Base-by-base conservation (phyloP, 2,329 filamentous ascomycete species). In the Trichoderma sp. region DNA sequence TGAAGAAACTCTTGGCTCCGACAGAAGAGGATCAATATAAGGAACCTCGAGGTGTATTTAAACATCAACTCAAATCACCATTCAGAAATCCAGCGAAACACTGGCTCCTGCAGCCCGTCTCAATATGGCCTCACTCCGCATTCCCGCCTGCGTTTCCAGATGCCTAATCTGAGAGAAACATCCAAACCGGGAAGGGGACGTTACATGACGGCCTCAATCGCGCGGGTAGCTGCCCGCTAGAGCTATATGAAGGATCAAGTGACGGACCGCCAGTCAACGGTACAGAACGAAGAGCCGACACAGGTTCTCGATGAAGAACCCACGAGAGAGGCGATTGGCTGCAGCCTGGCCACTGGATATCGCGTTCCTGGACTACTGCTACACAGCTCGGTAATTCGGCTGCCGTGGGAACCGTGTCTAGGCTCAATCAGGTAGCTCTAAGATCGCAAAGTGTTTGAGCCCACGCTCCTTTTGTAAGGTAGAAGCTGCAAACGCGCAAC, bases 401-500 rank as follows among this genome's bases (percentile, higher is more conserved):
- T 49, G 32, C 52, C 43, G 32, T 32, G 32, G 65, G 34, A 16
- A n/a, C 51, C 10, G 4, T 14, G 56, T 60, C 65, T 60, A 60
- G 28, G 43, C 65, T 32, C 46, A 43, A 68, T 60, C 24, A 60
- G 65, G 65, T 56, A 68, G 65, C 56, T 68, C 55, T 46, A 60
- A 14, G 34, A 52, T 59, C 43, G 43, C 32, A 46, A 68, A 56
- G 43, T 30, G 65, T 68, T 68, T 59, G 55, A 60, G 58, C 32
- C 65, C 65, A 68, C 65, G 46, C 65, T 60, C 32, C 8, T 60
- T 68, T 68, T 60, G 65, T 68, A 60, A 68, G 65, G 65, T 68
- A 49, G 43, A 52, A 68, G 56, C 24, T n/a, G 18, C 56, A 60
- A 56, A 43, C 59, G 39, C 39, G 43, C 43, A 49, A 24, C 39